These are phyloP conservation scores for Trichoderma orchidacearum DNA, from an alignment of 495 filamentous ascomycete genomes.

Conservation along the genomic window DNA sequence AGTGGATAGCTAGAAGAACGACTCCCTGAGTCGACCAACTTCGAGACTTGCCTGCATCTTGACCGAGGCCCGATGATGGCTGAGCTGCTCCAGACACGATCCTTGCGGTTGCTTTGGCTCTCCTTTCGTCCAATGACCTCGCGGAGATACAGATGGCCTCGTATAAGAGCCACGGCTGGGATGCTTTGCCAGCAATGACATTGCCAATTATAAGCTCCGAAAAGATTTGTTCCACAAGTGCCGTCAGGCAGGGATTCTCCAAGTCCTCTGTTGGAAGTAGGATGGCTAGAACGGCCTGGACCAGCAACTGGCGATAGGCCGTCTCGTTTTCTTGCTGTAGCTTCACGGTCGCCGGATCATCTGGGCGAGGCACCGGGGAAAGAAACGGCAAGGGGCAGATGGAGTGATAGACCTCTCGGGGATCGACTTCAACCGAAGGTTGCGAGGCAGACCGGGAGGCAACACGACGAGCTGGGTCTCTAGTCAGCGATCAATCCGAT, in stretches of 20 bases:
- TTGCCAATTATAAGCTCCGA: slow-evolving; percentile 76
- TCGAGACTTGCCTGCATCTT: background rate
- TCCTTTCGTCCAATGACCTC: slow-evolving; percentile 7
- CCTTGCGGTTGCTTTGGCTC: slow-evolving; percentile 9
- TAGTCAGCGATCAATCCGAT: slow-evolving; percentile 6
- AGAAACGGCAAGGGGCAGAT: slow-evolving; percentile 68
- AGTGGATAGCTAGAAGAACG: slow-evolving; percentile 62
- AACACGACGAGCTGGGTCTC: slow-evolving; percentile 37
- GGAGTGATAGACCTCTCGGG: slow-evolving; percentile 65
- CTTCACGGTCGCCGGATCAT: slow-evolving; percentile 28
- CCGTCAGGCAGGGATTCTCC: slow-evolving; percentile 68
- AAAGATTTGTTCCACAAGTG: slow-evolving; percentile 71
- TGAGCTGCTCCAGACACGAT: slow-evolving; percentile 10
- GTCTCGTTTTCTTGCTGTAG: slow-evolving; percentile 64
- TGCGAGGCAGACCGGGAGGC: slow-evolving; percentile 37
- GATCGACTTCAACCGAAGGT: slow-evolving; percentile 42
- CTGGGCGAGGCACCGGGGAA: slow-evolving; percentile 54
- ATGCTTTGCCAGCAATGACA: slow-evolving; percentile 58
- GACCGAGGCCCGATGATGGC: background rate
- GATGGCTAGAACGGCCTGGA: slow-evolving; percentile 61
- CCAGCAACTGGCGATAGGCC: slow-evolving; percentile 68
- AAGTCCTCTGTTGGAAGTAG: slow-evolving; percentile 87
- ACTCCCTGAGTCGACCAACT: slow-evolving; percentile 23
- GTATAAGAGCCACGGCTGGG: slow-evolving; percentile 78
- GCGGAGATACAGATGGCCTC: slow-evolving; percentile 52